A percentile compares a stretch with the other conserved stretches of the same genome.
These are phyloP conservation scores for Digitaria exilis DNA, from an alignment of 202 grass and related monocot species.

Conservation along the genomic window DNA sequence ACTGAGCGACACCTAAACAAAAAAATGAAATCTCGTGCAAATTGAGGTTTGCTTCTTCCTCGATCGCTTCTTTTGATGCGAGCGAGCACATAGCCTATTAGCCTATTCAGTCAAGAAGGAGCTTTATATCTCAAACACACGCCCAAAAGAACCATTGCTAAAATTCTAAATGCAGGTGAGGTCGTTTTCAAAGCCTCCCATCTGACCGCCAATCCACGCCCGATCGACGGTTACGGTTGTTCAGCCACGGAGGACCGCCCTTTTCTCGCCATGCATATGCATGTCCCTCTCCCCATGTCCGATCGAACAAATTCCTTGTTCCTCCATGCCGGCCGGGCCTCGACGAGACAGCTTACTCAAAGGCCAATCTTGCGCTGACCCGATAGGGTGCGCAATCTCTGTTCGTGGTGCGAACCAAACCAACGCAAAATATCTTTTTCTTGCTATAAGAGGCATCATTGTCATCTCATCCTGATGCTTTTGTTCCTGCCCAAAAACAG, in stretches of 20 bases:
- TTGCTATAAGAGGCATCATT: background rate
- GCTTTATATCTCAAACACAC: background rate
- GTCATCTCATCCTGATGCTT: background rate
- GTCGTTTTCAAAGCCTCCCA: background rate
- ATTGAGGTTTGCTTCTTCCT: no score
- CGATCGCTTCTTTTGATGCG: no score
- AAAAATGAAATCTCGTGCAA: background rate
- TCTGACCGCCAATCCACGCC: background rate
- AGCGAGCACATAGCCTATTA: no score
- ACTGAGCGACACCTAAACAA: background rate
- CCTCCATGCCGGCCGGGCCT: background rate
- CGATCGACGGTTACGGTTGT: constrained; percentile 4
- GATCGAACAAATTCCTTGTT: constrained; percentile 38
- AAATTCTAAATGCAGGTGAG: background rate
- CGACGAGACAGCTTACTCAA: background rate
- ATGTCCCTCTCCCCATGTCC: background rate
- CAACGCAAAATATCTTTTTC: background rate
- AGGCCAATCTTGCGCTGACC: background rate
- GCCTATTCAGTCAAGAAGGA: background rate
- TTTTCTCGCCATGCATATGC: background rate
- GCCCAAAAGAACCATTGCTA: background rate
- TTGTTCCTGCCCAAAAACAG: background rate
- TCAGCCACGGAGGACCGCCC: constrained; percentile 1
- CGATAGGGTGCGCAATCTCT: background rate
- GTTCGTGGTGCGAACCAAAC: background rate